Evolutionary conservation across 441 rosid species (phyloP).

Genomic region (Metrosideros polymorpha): DNA sequence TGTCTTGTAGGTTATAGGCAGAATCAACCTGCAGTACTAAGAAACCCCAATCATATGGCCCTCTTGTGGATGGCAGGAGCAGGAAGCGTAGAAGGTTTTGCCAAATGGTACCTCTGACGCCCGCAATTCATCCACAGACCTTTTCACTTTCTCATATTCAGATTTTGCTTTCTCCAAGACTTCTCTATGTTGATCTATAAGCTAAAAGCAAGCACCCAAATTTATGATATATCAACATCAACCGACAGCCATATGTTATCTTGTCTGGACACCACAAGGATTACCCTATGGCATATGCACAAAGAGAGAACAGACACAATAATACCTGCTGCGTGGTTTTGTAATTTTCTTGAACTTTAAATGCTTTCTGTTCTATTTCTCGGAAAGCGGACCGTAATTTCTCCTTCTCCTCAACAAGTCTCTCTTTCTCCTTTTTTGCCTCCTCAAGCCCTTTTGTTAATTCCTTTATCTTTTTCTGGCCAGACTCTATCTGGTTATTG

Average conservation of each 20-base stretch:
- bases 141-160: constrained; percentile 63
- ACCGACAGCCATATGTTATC: neutral
- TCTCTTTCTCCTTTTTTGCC: constrained; percentile 66
- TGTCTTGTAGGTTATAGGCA: constrained; percentile 67
- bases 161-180: constrained; percentile 56
- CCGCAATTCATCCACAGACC: constrained; percentile 67
- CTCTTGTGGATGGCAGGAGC: neutral
- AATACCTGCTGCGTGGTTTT: constrained; percentile 59
- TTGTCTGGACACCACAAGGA: neutral
- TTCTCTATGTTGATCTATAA: constrained; percentile 73
- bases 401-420: constrained; percentile 56
- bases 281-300: neutral
- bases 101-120: constrained; percentile 64
- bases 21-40: constrained; percentile 62
- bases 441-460: constrained; percentile 83
- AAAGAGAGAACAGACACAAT: constrained; percentile 2
- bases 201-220: constrained; percentile 24
- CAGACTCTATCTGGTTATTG: constrained; percentile 86
- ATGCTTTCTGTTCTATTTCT: constrained; percentile 74
- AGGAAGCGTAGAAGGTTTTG: neutral
- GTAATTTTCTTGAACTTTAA: constrained; percentile 74
- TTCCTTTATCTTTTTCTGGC: constrained; percentile 81
- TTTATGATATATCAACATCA: neutral
- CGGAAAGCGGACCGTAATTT: constrained; percentile 53
- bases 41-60: neutral